These are phyloP conservation scores for Ulvella scutata DNA, from an alignment of 139 green algal genomes.

Conservation along the genomic window DNA sequence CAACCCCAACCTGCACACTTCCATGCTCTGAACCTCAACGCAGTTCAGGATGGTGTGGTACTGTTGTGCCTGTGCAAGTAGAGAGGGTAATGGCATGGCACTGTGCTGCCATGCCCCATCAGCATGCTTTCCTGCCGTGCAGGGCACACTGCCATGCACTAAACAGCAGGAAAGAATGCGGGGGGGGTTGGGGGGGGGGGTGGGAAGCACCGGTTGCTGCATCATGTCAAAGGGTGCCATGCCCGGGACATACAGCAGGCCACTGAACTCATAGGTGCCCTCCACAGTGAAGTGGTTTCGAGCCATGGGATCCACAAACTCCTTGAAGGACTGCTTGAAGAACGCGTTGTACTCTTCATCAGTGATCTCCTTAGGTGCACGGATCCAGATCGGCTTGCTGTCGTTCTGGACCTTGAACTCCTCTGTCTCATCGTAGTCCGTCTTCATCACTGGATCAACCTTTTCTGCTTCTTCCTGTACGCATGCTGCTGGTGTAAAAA, in stretches of 20 bases:
- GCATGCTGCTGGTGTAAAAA: too few species aligned
- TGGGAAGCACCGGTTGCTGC: too few species aligned
- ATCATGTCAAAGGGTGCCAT: constrained; percentile 94
- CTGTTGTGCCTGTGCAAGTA: too few species aligned
- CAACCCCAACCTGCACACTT: too few species aligned
- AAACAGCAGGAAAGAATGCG: too few species aligned
- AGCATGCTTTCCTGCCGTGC: constrained; percentile 20
- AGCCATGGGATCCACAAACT: constrained; percentile 57
- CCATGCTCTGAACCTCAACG: too few species aligned
- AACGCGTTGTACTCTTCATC: constrained; percentile 90
- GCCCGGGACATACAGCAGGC: constrained; percentile 85
- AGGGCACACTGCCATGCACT: too few species aligned
- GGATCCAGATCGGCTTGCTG: constrained; percentile 94
- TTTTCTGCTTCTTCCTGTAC: constrained; percentile 14
- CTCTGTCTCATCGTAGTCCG: constrained; percentile 54
- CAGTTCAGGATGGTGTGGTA: too few species aligned
- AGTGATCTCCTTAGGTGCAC: constrained; percentile 53
- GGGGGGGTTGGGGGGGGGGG: too few species aligned
- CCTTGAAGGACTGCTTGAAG: constrained; percentile 72
- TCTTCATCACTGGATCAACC: constrained; percentile 78
- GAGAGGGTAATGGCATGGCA: constrained; percentile 3
- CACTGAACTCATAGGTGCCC: constrained; percentile 93
- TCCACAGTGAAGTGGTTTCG: constrained; percentile 84
- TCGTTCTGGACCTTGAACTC: constrained; percentile 88
- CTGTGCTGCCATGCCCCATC: neutral